A percentile compares a stretch with the other conserved stretches of the same genome.
These are phyloP conservation scores for Nakazawaea holstii DNA, from an alignment of 805 yeast species.

Conservation along the genomic window DNA sequence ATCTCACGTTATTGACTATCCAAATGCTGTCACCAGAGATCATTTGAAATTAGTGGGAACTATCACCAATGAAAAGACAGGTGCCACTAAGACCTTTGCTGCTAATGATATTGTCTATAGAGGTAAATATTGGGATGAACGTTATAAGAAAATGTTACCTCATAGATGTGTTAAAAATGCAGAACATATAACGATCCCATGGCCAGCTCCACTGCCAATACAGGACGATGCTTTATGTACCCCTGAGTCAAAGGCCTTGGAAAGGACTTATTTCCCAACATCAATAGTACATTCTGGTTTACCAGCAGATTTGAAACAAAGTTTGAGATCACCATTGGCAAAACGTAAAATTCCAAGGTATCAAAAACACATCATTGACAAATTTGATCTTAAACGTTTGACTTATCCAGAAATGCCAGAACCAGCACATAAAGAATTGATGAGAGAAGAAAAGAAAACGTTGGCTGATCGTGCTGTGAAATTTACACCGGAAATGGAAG, in stretches of 20 bases:
- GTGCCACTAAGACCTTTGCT: constrained; percentile 63
- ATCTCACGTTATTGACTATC: constrained; percentile 67
- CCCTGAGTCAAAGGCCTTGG: constrained; percentile 48
- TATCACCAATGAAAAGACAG: constrained; percentile 56
- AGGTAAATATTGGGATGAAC: constrained; percentile 69
- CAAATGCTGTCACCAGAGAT: constrained; percentile 52
- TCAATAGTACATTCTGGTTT: constrained; percentile 62
- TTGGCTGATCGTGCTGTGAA: constrained; percentile 38
- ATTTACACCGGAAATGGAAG: constrained; percentile 36
- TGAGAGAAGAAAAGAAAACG: constrained; percentile 46
- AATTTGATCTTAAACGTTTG: constrained; percentile 55
- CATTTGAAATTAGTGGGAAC: constrained; percentile 76
- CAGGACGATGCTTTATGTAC: constrained; percentile 61
- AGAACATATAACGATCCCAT: constrained; percentile 70
- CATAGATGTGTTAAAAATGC: constrained; percentile 71
- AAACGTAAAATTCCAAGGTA: constrained; percentile 32
- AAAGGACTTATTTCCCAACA: constrained; percentile 70
- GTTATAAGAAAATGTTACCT: constrained; percentile 70
- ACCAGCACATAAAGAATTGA: constrained; percentile 55
- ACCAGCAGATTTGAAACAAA: constrained; percentile 59
- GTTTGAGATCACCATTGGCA: constrained; percentile 75
- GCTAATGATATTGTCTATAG: constrained; percentile 67
- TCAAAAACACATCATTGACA: constrained; percentile 48
- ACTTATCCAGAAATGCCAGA: constrained; percentile 76
- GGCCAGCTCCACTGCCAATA: constrained; percentile 70